Percentiles rank a stretch among this genome's conserved stretches.
These are phyloP conservation scores for Chaetomium sp. DNA, from an alignment of 2,329 filamentous ascomycete species.

Conservation along the genomic window DNA sequence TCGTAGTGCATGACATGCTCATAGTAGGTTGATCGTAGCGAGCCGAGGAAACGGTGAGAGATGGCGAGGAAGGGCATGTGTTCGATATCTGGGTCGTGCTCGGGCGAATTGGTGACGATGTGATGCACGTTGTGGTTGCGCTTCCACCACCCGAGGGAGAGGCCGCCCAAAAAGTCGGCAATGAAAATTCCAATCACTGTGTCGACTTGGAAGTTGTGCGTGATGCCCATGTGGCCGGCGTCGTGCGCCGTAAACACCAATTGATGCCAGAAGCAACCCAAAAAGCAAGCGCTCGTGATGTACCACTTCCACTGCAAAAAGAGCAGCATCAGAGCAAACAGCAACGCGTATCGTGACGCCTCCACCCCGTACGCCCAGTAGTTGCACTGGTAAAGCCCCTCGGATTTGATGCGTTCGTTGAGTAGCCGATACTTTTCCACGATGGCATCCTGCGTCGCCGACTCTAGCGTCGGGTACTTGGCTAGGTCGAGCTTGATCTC, in stretches of 20 bases:
- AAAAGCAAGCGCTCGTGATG: conserved; percentile 60
- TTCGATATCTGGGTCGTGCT: conserved; percentile 93
- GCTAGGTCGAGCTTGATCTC: conserved; percentile 69
- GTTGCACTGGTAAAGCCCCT: conserved; percentile 77
- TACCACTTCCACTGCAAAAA: conserved; percentile 62
- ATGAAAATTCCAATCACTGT: conserved; percentile 83
- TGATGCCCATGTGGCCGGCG: conserved; percentile 95
- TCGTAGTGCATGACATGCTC: conserved; percentile 75
- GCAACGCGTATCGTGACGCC: conserved; percentile 59
- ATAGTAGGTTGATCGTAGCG: conserved; percentile 74
- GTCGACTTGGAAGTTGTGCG: conserved; percentile 79
- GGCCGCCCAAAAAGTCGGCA: conserved; percentile 79
- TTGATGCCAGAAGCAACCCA: conserved; percentile 90
- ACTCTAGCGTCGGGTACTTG: conserved; percentile 75
- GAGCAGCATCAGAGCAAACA: conserved; percentile 56
- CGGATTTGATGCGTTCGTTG: conserved; percentile 62
- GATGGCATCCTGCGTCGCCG: conserved; percentile 66
- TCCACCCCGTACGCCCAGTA: conserved; percentile 77
- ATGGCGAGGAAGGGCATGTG: conserved; percentile 86
- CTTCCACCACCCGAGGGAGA: conserved; percentile 97
- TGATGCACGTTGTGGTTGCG: conserved; percentile 94
- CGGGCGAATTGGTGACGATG: conserved; percentile 88
- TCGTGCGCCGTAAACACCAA: conserved; percentile 91
- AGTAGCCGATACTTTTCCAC: conserved; percentile 75
- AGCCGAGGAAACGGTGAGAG: conserved; percentile 71